Evolutionary conservation across 495 filamentous ascomycete species (phyloP), one percentile per base, ranked within the genome.

Genomic region (Penicillium cataractarum): DNA sequence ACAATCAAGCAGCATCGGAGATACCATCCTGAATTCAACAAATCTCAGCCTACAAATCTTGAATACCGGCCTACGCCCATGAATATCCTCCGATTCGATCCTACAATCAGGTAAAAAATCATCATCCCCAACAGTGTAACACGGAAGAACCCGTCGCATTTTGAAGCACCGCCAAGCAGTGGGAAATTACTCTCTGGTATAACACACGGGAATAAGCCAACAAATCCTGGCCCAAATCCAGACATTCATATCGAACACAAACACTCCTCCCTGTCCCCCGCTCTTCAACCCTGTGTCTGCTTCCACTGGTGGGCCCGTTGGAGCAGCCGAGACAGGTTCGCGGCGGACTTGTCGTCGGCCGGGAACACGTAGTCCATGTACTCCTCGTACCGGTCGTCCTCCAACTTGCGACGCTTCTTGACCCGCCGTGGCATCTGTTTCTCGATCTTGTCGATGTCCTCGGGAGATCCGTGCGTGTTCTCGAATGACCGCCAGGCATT

Each of bases 331-430:
- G 90, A 90, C 71, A 97, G 81, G 62, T 91, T 92, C 62, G 89
- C 90, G 60, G 91, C 89, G 66, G 90, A 89, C 77, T 91, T 85
- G 76, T 97, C 94, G 81, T 98, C 95, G 8, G 92, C 93, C 6
- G 95, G 95, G 87, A 99, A 99, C 50, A 98, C 85, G 72, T 94
- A 97, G 74, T 98, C 95, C 82, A 94, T 86, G 74, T 97, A 99
- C 78, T 99, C 95, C 84, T 99, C 95, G 82, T 92, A 97, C 21
- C 86, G 89, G 73, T 96, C 94, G 78, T 97, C 93, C 72, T 96
- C 93, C 77, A 97, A 72, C 86, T 88, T 93, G 75, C 95, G 88
- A 67, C 93, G 85, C 84, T 95, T 95, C 88, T 97, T 99, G 74
- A 92, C 90, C 73, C 87, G 89, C 52, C 92, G 83, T 31, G 96